phyloP scores from a whole-genome alignment of 768 basidiomycete genomes.

The Sarcodon aspratus region DNA sequence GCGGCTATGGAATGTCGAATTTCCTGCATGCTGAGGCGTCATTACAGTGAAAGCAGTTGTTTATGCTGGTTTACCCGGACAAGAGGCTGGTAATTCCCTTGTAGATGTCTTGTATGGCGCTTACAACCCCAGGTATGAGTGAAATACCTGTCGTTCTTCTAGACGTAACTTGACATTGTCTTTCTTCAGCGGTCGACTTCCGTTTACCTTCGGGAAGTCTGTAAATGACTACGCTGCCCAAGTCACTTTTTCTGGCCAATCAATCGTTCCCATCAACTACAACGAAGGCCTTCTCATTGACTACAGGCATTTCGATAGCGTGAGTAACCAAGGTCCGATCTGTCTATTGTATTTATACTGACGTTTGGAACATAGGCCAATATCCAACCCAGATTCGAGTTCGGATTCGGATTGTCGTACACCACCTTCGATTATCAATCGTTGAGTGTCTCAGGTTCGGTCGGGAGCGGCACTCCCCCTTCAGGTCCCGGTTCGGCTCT shows the following conservation, averaged over 20 bases:
- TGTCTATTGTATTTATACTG: background rate
- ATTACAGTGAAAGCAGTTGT: background rate
- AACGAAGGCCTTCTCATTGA: constrained; percentile 46
- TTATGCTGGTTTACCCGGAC: constrained; percentile 48
- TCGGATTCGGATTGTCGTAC: constrained; percentile 68
- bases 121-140: constrained; percentile 47
- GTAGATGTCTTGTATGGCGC: constrained; percentile 69
- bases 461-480: constrained; percentile 16
- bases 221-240: background rate
- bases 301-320: constrained; percentile 44
- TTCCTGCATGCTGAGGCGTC: background rate
- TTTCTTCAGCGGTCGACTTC: background rate
- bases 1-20: constrained; percentile 1
- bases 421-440: constrained; percentile 57
- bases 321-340: background rate
- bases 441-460: constrained; percentile 21
- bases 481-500: background rate
- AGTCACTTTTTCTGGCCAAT: background rate
- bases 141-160: background rate
- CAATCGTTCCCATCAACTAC: constrained; percentile 33
- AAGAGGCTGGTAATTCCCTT: constrained; percentile 70
- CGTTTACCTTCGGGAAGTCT: background rate
- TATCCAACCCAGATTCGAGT: constrained; percentile 46
- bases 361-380: constrained; percentile 10
- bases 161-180: background rate